phyloP scores from a whole-genome alignment of 2,329 filamentous ascomycete species.

The Fusarium decemcellulare region DNA sequence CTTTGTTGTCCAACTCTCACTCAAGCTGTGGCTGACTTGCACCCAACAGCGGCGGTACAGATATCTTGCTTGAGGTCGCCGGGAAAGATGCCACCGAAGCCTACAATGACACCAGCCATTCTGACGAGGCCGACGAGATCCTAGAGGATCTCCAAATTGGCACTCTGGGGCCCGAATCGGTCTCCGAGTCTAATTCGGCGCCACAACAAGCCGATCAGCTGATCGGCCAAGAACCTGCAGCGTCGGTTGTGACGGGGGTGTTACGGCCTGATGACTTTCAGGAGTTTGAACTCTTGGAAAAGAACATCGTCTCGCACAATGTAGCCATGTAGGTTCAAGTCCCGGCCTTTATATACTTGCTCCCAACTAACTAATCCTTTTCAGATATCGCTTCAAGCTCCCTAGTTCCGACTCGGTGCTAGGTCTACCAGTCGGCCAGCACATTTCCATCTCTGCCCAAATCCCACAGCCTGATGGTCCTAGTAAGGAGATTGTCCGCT shows the following conservation, averaged over 20 bases:
- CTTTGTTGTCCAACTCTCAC: background rate
- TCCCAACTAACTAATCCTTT: background rate
- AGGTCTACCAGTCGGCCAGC: conserved; percentile 95
- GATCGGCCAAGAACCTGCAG: conserved; percentile 67
- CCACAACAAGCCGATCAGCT: background rate
- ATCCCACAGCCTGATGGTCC: conserved; percentile 76
- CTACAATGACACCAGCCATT: conserved; percentile 22
- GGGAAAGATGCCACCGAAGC: conserved; percentile 25
- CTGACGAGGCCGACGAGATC: conserved; percentile 23
- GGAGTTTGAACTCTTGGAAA: conserved; percentile 92
- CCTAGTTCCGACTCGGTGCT: conserved; percentile 83
- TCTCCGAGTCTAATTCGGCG: conserved; percentile 57
- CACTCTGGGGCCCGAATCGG: background rate
- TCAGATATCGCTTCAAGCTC: conserved; percentile 89
- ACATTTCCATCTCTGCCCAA: conserved; percentile 92
- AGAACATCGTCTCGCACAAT: conserved; percentile 96
- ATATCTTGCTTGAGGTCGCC: conserved; percentile 27
- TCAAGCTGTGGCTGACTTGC: conserved; percentile 1
- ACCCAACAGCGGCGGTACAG: conserved; percentile 17
- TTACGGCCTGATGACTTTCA: conserved; percentile 91
- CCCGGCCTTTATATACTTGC: conserved; percentile 78
- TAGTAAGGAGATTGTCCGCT: conserved; percentile 85
- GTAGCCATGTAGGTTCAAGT: conserved; percentile 83
- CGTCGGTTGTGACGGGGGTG: conserved; percentile 66
- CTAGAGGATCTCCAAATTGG: conserved; percentile 12